A percentile compares a stretch with the other conserved stretches of the same genome.
Conservation (phyloP, 345 rosid genomes). For the Gossypium stocksii region DNA sequence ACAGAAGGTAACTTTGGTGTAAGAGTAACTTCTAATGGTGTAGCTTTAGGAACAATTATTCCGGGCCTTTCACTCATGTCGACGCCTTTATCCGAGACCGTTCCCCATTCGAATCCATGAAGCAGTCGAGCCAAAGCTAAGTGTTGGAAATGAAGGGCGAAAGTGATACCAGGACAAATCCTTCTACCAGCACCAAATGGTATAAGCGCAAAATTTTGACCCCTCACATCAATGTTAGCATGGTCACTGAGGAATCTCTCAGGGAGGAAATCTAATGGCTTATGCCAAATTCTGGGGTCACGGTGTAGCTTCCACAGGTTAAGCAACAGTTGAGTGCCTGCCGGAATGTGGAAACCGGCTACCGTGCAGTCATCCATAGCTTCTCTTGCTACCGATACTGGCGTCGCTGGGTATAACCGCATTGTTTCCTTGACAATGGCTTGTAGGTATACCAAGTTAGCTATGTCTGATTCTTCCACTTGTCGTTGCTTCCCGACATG, state of each 20-base stretch:
- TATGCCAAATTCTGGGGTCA: not conserved
- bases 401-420: not conserved
- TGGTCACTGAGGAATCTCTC: not conserved
- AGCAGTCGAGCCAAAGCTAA: slow-evolving; percentile 28
- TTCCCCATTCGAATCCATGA: slow-evolving; percentile 27
- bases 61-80: slow-evolving; percentile 42
- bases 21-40: slow-evolving; percentile 39
- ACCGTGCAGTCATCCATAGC: not conserved
- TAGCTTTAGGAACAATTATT: slow-evolving; percentile 37
- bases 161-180: slow-evolving; percentile 23
- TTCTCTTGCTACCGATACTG: not conserved
- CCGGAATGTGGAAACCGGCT: not conserved
- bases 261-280: not conserved
- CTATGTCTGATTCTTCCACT: not conserved
- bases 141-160: slow-evolving; percentile 38
- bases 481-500: not conserved
- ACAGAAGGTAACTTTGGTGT: slow-evolving; percentile 35
- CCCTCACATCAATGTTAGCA: not conserved
- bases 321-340: not conserved
- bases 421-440: not conserved
- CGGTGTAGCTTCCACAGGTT: not conserved
- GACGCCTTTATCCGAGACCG: slow-evolving; percentile 17
- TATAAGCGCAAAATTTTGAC: slow-evolving; percentile 3
- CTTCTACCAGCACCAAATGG: not conserved
- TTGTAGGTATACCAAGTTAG: not conserved